phyloP scores from a whole-genome alignment of 2,329 filamentous ascomycete genomes.

The Cladorrhinum sp. region DNA sequence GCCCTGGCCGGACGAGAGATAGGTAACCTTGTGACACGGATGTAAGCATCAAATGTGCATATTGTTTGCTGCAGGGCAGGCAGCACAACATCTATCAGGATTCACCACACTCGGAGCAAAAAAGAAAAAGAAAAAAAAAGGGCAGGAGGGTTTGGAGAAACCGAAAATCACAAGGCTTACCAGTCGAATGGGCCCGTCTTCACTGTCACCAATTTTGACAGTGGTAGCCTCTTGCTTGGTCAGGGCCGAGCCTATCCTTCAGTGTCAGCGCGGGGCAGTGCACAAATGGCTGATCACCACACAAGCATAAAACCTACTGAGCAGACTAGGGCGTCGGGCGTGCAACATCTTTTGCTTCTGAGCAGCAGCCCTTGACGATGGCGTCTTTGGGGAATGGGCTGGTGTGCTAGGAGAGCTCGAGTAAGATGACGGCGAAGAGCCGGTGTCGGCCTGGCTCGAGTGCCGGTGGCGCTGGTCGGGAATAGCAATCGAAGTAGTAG shows the following conservation, averaged over 20 bases:
- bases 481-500: constrained; percentile 65
- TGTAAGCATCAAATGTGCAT: constrained; percentile 5
- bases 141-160: not conserved
- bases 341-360: constrained; percentile 46
- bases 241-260: constrained; percentile 61
- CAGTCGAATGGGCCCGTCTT: constrained; percentile 68
- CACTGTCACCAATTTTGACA: constrained; percentile 68
- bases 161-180: constrained; percentile 43
- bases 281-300: constrained; percentile 11
- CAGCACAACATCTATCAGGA: constrained; percentile 5
- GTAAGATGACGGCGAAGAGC: constrained; percentile 54
- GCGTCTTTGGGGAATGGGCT: constrained; percentile 34
- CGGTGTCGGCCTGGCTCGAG: constrained; percentile 43
- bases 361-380: constrained; percentile 30
- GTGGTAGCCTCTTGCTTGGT: constrained; percentile 75
- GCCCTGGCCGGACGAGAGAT: constrained; percentile 74
- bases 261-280: constrained; percentile 28
- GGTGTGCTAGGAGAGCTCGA: constrained; percentile 54
- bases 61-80: not conserved
- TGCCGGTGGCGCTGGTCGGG: constrained; percentile 41
- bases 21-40: constrained; percentile 60
- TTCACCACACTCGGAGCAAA: not conserved
- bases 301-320: constrained; percentile 47
- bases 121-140: not conserved
- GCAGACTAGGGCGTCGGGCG: constrained; percentile 57